Conservation (phyloP, 2,329 filamentous ascomycete genomes). For the Phialophora tarda region DNA sequence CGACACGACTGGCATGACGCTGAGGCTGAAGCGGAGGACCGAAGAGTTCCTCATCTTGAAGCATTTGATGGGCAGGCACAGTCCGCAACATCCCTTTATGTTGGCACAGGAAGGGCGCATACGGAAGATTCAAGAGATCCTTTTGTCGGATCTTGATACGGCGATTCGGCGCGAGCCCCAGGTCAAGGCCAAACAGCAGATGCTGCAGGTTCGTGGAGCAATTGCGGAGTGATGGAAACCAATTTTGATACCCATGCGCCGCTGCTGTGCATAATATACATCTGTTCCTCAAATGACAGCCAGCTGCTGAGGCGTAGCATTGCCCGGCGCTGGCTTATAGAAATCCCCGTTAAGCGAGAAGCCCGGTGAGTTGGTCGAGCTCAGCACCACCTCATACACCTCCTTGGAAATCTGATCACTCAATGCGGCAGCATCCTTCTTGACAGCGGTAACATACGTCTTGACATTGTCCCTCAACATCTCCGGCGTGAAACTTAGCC, state of each 20-base stretch:
- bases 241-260: conserved; percentile 19
- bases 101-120: conserved; percentile 62
- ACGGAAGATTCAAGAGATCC: conserved; percentile 63
- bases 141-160: conserved; percentile 68
- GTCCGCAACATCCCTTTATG: conserved; percentile 67
- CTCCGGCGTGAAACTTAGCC: conserved; percentile 85
- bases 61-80: conserved; percentile 58
- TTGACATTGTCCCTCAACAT: conserved; percentile 85
- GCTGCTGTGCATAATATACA: conserved; percentile 41
- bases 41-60: conserved; percentile 64
- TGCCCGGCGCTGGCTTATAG: conserved; percentile 33
- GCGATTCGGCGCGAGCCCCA: conserved; percentile 63
- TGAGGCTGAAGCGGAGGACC: conserved; percentile 55
- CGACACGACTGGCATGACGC: conserved; percentile 41
- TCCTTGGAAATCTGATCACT: conserved; percentile 68
- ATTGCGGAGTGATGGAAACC: conserved; percentile 27
- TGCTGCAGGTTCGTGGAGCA: conserved; percentile 30
- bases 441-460: conserved; percentile 74
- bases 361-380: conserved; percentile 84
- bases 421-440: conserved; percentile 73
- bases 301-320: conserved; percentile 27
- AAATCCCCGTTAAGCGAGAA: conserved; percentile 85
- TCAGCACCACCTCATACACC: conserved; percentile 75
- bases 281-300: conserved; percentile 39
- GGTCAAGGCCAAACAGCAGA: conserved; percentile 42